phyloP scores from a whole-genome alignment of 306 rosid species.

The Cajanus cajan region DNA sequence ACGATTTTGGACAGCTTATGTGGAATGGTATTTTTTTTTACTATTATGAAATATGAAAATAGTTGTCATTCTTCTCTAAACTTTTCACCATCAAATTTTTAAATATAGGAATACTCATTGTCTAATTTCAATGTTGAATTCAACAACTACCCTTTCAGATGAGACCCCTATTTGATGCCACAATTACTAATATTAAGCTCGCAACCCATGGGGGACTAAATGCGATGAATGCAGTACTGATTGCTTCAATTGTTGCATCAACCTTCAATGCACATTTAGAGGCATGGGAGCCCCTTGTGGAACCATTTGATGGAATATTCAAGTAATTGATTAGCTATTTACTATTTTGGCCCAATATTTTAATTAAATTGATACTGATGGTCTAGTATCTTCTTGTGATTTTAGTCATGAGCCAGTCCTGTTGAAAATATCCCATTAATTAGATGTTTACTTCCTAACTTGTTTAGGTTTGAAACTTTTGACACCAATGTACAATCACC shows the following conservation, averaged over 20 bases:
- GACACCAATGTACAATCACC: conserved; percentile 58
- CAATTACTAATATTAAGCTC: conserved; percentile 85
- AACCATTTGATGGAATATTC: conserved; percentile 97
- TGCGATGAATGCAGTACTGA: conserved; percentile 89
- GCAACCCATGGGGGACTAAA: conserved; percentile 91
- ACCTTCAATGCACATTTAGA: conserved; percentile 92
- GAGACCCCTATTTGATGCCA: conserved; percentile 86
- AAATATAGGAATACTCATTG: neutral
- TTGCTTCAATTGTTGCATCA: conserved; percentile 94
- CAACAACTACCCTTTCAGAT: conserved; percentile 62
- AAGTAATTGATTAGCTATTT: conserved; percentile 52
- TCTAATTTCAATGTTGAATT: neutral
- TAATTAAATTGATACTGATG: neutral
- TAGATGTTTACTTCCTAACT: conserved; percentile 28
- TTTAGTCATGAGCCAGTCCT: conserved; percentile 20
- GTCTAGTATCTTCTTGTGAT: neutral
- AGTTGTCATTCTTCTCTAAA: neutral
- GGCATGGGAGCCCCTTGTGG: conserved; percentile 98
- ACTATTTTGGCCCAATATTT: neutral
- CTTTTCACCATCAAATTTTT: neutral
- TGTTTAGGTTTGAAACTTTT: conserved; percentile 85
- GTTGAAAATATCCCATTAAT: neutral
- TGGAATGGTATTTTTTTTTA: conserved; percentile 70
- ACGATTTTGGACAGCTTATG: conserved; percentile 88
- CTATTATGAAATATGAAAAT: conserved; percentile 25